A percentile compares a stretch with the other conserved stretches of the same genome.
Evolutionary conservation across 306 rosid genomes (phyloP).

Genomic region (Pyrus betulifolia): DNA sequence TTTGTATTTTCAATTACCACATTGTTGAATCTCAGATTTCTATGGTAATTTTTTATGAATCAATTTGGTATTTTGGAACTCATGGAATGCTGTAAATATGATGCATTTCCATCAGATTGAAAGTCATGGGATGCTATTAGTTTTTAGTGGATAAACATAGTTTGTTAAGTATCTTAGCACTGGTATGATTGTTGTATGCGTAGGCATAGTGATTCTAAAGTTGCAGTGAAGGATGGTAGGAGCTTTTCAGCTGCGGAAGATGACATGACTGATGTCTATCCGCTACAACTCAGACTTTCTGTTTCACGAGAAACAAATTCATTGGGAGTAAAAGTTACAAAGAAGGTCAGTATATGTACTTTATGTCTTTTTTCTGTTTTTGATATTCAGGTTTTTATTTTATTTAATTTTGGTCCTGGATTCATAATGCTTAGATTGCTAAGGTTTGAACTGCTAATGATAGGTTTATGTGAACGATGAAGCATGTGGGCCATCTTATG

Average conservation of each 20-base stretch:
- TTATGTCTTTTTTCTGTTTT: conserved; percentile 1
- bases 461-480: not conserved
- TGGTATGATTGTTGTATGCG: conserved; percentile 18
- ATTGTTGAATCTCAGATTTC: not conserved
- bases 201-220: conserved; percentile 86
- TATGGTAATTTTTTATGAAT: not conserved
- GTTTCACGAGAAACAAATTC: conserved; percentile 61
- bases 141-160: not conserved
- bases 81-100: not conserved
- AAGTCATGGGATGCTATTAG: not conserved
- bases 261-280: conserved; percentile 86
- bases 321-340: conserved; percentile 80
- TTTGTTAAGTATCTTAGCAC: conserved; percentile 19
- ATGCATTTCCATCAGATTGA: not conserved
- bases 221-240: conserved; percentile 48
- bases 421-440: not conserved
- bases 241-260: conserved; percentile 66
- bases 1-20: not conserved
- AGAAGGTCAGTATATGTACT: conserved; percentile 49
- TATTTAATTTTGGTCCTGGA: not conserved
- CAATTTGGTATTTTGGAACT: not conserved
- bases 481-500: not conserved
- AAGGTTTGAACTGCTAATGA: not conserved
- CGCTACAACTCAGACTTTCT: conserved; percentile 85
- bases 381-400: not conserved